Conservation (phyloP, 2,329 filamentous ascomycete genomes). For the Aspergillus terreus region DNA sequence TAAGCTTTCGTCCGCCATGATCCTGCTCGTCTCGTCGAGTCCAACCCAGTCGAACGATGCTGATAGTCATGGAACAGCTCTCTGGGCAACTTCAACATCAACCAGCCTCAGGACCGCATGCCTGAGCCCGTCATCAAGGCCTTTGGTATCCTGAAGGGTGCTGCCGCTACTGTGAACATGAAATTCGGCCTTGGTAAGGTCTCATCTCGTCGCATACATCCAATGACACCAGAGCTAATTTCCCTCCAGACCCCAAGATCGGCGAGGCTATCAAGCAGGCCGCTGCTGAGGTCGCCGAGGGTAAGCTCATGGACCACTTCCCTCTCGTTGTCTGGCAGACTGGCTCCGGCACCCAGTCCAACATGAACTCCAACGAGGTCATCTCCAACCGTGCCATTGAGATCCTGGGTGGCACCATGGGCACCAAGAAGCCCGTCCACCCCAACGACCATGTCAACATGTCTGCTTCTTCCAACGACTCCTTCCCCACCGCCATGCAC, state of each 20-base stretch:
- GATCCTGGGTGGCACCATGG: conserved; percentile 90
- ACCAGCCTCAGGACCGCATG: conserved; percentile 98
- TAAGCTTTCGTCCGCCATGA: conserved; percentile 24
- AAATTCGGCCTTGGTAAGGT: conserved; percentile 71
- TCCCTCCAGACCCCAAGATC: conserved; percentile 71
- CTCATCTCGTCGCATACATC: neutral
- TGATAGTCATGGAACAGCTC: conserved; percentile 50
- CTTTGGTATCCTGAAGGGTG: conserved; percentile 96
- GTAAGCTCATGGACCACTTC: conserved; percentile 96
- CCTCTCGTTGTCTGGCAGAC: conserved; percentile 99
- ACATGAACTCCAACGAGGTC: conserved; percentile 99
- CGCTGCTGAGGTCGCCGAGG: conserved; percentile 83
- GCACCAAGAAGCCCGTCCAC: conserved; percentile 96
- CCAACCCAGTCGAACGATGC: conserved; percentile 5
- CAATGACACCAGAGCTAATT: conserved; percentile 1
- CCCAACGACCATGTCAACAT: conserved; percentile 99
- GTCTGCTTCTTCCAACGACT: conserved; percentile 97
- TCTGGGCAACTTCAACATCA: conserved; percentile 97
- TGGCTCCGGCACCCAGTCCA: conserved; percentile 96
- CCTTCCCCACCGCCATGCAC: conserved; percentile 99
- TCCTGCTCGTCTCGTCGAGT: neutral
- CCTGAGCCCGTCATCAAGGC: conserved; percentile 86
- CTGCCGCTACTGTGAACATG: conserved; percentile 94
- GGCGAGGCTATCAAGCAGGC: conserved; percentile 93
- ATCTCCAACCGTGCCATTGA: conserved; percentile 99